Percentiles rank a stretch among this genome's conserved stretches.
These are phyloP conservation scores for Sugiyamaella floridensis DNA, from an alignment of 805 yeast species.

Conservation along the genomic window DNA sequence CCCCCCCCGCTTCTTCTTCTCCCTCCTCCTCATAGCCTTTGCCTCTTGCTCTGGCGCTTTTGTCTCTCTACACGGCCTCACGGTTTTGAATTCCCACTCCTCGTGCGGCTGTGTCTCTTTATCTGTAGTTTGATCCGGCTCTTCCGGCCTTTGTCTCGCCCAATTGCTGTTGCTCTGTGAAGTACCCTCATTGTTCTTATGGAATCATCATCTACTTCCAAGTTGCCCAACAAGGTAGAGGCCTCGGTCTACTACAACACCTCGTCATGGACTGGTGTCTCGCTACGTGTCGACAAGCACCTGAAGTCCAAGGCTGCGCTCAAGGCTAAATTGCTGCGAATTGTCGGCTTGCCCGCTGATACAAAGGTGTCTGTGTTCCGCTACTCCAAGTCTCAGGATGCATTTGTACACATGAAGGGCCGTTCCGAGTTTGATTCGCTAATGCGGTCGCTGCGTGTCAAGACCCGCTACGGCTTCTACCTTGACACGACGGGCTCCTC, in stretches of 20 bases:
- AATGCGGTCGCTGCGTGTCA: constrained; percentile 13
- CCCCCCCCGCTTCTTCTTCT: too few relatives aligned
- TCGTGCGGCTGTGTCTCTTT: too few relatives aligned
- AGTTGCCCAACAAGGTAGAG: background rate
- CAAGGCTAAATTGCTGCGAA: background rate
- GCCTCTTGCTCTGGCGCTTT: background rate
- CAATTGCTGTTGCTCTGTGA: too few relatives aligned
- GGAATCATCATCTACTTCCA: background rate
- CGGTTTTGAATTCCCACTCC: too few relatives aligned
- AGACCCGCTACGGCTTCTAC: constrained; percentile 10
- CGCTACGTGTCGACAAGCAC: background rate
- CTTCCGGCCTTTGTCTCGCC: too few relatives aligned
- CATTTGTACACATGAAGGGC: constrained; percentile 9
- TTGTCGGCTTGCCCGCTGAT: background rate
- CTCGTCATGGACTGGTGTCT: background rate
- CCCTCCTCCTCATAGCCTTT: background rate
- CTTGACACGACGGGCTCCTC: background rate
- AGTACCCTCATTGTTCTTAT: background rate
- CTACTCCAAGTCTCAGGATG: constrained; percentile 13
- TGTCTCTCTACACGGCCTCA: background rate
- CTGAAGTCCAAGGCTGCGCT: constrained; percentile 1
- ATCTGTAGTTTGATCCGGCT: too few relatives aligned
- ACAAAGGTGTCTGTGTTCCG: constrained; percentile 9
- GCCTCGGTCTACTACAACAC: background rate
- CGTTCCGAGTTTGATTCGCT: constrained; percentile 11